A percentile compares a stretch with the other conserved stretches of the same genome.
phyloP scores from a whole-genome alignment of 805 yeast genomes.

The Saccharomycopsis malanga region DNA sequence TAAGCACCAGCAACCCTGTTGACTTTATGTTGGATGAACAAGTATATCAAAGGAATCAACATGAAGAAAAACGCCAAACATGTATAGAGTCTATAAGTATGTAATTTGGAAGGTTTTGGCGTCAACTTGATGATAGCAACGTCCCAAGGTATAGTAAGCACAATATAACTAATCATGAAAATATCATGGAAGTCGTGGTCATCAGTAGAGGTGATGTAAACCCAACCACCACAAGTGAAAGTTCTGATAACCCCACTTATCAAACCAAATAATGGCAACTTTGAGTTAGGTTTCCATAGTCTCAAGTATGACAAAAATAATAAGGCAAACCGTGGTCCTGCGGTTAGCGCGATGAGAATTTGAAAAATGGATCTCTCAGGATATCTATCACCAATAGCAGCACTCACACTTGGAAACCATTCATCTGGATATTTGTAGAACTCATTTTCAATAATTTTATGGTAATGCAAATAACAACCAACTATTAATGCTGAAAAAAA shows the following conservation, averaged over 20 bases:
- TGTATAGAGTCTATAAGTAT: slow-evolving; percentile 47
- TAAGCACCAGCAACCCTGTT: slow-evolving; percentile 88
- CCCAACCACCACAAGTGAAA: slow-evolving; percentile 97
- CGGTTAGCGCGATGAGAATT: slow-evolving; percentile 80
- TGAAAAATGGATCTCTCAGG: slow-evolving; percentile 95
- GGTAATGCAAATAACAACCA: slow-evolving; percentile 73
- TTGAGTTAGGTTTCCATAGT: slow-evolving; percentile 32
- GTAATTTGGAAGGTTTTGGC: slow-evolving; percentile 39
- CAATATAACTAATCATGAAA: slow-evolving; percentile 86
- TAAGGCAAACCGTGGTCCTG: slow-evolving; percentile 83
- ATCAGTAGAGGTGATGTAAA: slow-evolving; percentile 92
- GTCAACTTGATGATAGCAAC: slow-evolving; percentile 47
- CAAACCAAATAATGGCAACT: slow-evolving; percentile 35
- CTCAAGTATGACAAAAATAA: slow-evolving; percentile 47
- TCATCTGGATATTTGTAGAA: slow-evolving; percentile 91
- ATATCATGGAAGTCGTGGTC: slow-evolving; percentile 95
- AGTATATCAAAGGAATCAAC: slow-evolving; percentile 75
- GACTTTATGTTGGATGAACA: slow-evolving; percentile 90
- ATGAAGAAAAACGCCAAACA: slow-evolving; percentile 60
- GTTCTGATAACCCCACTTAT: slow-evolving; percentile 78
- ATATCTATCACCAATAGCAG: slow-evolving; percentile 93
- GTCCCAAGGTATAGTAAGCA: slow-evolving; percentile 90
- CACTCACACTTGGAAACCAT: slow-evolving; percentile 97
- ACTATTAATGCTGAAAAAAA: slow-evolving; percentile 67
- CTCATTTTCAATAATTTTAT: slow-evolving; percentile 83